Base-by-base conservation (phyloP, 2,329 filamentous ascomycete genomes). In the Bertia moriformis region DNA sequence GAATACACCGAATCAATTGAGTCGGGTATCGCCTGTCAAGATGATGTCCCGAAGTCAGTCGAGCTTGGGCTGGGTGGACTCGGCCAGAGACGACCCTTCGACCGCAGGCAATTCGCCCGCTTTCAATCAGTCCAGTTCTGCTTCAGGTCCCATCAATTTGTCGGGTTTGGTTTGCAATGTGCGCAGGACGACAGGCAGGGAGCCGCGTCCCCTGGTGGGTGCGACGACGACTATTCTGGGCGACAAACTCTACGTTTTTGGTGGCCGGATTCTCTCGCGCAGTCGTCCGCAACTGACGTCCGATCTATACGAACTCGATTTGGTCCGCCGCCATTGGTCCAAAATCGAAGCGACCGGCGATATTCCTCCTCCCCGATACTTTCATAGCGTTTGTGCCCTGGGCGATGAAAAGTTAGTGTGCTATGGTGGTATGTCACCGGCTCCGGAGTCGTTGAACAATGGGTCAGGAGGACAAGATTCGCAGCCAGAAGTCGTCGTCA, bases 401-500 rank as follows among this genome's bases (percentile, higher is more conserved):
- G 91, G 91, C 17, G 91, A 96, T 54, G 89, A 86, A 2, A 98
- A 96, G 58, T 69, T 98, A 56, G 89, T 98, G 3, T 96, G 89
- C 59, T 98, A 96, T 58, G 91, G 91, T 42, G 91, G 91, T 48
- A 98, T 98, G 91, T 95, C 89, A 7, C 88, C 89, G 1, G 73
- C 78, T 10, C 63, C 69, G 4, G 57, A 68, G 22, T 50, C 58
- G 37, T 53, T 59, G 17, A 57, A 60, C 14, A 50, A 60, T 3
- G 63, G 66, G 10, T 63, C 67, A 42, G 83, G 88, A 45, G 66
- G 76, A 40, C 83, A 87, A 48, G 83, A 88, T 45, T 65, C 76
- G 40, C 83, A 87, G 48, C 78, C 86, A 27, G 88, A 95, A 51
- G 84, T 96, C 3, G 81, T 87, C 2, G 91, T 96, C 41, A 95